Conservation (phyloP, 139 green algal species). For the Asterochloris erici region DNA sequence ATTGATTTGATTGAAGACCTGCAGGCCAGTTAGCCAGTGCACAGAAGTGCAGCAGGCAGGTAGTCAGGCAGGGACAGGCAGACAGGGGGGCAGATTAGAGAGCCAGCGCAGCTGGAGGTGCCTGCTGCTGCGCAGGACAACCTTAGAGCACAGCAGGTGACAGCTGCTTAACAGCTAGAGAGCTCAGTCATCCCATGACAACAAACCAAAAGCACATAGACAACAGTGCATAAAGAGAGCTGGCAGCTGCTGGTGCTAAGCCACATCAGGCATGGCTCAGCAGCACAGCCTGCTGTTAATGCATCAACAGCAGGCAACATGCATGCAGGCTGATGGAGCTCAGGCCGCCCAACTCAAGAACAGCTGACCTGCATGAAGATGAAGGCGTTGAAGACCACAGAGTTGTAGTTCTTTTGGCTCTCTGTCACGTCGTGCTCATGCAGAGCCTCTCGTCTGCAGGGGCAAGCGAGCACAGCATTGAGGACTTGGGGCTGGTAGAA, state of each 20-base stretch:
- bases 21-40: constrained; percentile 8
- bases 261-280: neutral
- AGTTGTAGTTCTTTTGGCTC: constrained; percentile 35
- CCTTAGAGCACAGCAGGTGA: no score
- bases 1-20: constrained; percentile 90
- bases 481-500: no score
- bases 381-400: constrained; percentile 95
- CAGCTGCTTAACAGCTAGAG: neutral
- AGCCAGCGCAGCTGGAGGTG: no score
- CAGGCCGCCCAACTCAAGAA: neutral
- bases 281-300: neutral
- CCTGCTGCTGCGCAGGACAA: no score
- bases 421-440: no score
- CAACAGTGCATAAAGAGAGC: neutral
- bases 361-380: constrained; percentile 76
- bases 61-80: no score
- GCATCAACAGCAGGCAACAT: neutral
- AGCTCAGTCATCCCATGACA: neutral
- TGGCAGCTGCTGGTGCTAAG: neutral
- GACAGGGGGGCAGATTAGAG: no score
- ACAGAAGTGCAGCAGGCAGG: no score
- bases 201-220: neutral
- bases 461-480: no score
- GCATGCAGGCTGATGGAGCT: neutral
- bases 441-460: no score